A percentile compares a stretch with the other conserved stretches of the same genome.
These are phyloP conservation scores for Sporothrix euskadiensis DNA, from an alignment of 2,329 filamentous ascomycete species.

Conservation along the genomic window DNA sequence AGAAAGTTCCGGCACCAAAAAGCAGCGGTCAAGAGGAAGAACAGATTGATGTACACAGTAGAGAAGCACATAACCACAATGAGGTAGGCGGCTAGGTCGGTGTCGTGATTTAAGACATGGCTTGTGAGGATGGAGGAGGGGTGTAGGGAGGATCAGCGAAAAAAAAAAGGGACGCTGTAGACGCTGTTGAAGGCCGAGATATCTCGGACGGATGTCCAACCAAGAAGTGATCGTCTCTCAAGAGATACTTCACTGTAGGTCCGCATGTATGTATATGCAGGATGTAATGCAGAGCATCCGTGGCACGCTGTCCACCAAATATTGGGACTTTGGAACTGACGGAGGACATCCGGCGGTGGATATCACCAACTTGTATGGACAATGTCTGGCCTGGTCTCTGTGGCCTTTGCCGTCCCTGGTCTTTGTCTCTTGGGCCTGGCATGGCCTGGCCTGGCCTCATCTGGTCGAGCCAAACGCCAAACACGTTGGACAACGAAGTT, in stretches of 20 bases:
- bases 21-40: conserved; percentile 20
- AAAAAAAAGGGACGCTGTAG: not conserved
- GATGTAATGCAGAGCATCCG: conserved; percentile 4
- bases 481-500: not conserved
- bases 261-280: too few relatives aligned
- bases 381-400: not conserved
- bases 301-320: conserved; percentile 12
- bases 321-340: not conserved
- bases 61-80: not conserved
- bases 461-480: not conserved
- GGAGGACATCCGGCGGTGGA: not conserved
- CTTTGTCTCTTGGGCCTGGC: not conserved
- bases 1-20: not conserved
- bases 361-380: conserved; percentile 1
- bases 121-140: not conserved
- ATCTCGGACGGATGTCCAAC: not conserved
- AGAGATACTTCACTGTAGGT: not conserved
- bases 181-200: not conserved
- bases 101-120: conserved; percentile 21
- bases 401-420: not conserved
- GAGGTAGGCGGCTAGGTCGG: conserved; percentile 2
- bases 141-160: not conserved
- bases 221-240: not conserved
- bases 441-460: not conserved
- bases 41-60: not conserved